phyloP scores from a whole-genome alignment of 345 rosid genomes.

The Rhizophora mangle region DNA sequence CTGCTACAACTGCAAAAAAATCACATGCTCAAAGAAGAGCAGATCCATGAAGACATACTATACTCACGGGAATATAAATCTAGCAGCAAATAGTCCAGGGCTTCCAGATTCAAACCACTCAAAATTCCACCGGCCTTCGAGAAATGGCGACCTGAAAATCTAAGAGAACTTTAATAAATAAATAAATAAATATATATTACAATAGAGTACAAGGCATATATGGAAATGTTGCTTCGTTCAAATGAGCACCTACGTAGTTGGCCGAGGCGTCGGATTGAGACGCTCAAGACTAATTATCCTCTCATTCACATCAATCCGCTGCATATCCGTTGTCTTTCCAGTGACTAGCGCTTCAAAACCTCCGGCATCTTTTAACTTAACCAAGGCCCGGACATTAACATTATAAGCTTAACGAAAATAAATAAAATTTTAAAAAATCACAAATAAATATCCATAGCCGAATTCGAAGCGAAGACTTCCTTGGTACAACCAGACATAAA shows the following conservation, averaged over 20 bases:
- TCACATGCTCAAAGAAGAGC: neutral
- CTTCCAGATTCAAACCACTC: conserved; percentile 92
- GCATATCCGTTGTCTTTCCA: conserved; percentile 65
- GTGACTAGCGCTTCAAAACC: conserved; percentile 78
- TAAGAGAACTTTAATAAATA: conserved; percentile 41
- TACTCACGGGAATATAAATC: conserved; percentile 64
- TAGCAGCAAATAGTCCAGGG: conserved; percentile 69
- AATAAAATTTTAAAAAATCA: neutral
- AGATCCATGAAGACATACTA: conserved; percentile 20
- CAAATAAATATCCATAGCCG: neutral
- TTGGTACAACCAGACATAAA: neutral
- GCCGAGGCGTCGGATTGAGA: conserved; percentile 85
- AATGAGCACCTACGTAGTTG: conserved; percentile 72
- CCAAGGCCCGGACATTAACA: neutral
- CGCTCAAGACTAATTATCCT: conserved; percentile 83
- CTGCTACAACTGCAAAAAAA: neutral
- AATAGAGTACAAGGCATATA: neutral
- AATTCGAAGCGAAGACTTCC: neutral
- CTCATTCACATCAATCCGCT: conserved; percentile 87
- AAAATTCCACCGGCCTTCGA: conserved; percentile 89
- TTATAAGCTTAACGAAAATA: neutral
- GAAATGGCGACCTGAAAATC: conserved; percentile 86
- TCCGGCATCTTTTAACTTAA: conserved; percentile 89
- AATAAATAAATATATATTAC: neutral
- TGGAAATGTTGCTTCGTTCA: conserved; percentile 1